Conservation (phyloP, 441 rosid genomes). For the Populus tomentosa region DNA sequence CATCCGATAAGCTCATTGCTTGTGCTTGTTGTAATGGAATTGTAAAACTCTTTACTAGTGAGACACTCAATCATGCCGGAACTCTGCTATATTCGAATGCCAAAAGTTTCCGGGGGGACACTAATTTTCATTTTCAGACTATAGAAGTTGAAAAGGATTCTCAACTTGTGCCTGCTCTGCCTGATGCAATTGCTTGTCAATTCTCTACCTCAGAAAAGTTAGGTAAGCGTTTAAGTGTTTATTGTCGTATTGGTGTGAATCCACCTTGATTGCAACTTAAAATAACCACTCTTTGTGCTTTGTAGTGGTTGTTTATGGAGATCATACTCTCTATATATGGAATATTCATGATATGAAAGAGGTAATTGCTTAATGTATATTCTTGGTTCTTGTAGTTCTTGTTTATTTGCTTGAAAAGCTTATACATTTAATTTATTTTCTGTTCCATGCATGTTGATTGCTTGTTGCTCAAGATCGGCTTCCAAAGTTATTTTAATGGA, state of each 20-base stretch:
- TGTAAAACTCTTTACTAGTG: conserved; percentile 47
- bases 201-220: conserved; percentile 60
- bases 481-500: conserved; percentile 12
- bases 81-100: conserved; percentile 50
- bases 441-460: conserved; percentile 2
- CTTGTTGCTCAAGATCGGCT: conserved; percentile 9
- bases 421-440: background rate
- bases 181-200: conserved; percentile 89
- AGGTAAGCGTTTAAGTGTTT: conserved; percentile 38
- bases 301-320: conserved; percentile 72
- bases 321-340: conserved; percentile 77
- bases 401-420: background rate
- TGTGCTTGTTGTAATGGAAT: conserved; percentile 78
- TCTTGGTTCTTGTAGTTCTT: background rate
- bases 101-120: conserved; percentile 31
- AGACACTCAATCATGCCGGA: conserved; percentile 44
- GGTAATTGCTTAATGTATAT: conserved; percentile 36
- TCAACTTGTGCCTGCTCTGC: conserved; percentile 29
- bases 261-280: conserved; percentile 1
- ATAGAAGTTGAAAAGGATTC: conserved; percentile 24
- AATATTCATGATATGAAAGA: conserved; percentile 57
- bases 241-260: background rate
- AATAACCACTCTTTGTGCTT: conserved; percentile 25
- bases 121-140: conserved; percentile 15
- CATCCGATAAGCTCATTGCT: conserved; percentile 64